Evolutionary conservation across 2,329 filamentous ascomycete genomes (phyloP).

Genomic region (Periglandula ipomoeae): DNA sequence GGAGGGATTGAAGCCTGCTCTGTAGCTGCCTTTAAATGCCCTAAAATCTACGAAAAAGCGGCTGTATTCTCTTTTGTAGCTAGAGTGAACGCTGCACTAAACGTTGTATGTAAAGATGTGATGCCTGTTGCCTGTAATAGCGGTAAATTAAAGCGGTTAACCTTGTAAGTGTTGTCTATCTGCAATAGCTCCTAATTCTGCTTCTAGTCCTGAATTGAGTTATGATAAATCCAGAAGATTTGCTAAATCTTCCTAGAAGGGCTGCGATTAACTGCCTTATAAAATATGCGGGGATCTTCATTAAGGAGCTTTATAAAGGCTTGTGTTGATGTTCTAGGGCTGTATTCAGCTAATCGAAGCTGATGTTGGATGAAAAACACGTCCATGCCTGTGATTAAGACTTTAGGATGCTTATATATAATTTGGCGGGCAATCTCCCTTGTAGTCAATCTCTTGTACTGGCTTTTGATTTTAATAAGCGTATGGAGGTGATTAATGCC

Average conservation of each 20-base stretch:
- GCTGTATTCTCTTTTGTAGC: background rate
- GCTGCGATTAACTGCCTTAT: background rate
- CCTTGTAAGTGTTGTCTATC: constrained; percentile 1
- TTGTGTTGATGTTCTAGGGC: background rate
- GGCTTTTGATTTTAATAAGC: background rate
- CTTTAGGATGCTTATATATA: background rate
- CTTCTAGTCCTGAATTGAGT: background rate
- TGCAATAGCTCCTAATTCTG: background rate
- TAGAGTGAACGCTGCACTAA: background rate
- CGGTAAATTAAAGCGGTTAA: constrained; percentile 4
- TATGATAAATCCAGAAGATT: background rate
- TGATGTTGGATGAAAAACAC: background rate
- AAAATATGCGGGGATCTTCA: background rate
- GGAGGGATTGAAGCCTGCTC: background rate
- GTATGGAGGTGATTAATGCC: background rate
- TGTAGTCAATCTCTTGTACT: background rate
- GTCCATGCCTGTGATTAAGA: background rate
- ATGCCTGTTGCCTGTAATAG: background rate
- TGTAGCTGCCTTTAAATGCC: background rate
- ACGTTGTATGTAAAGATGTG: background rate
- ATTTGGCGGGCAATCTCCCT: background rate
- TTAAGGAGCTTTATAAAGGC: background rate
- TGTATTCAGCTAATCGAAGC: background rate
- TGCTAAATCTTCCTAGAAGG: background rate
- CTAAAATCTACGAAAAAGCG: background rate